phyloP scores from a whole-genome alignment of 2,329 filamentous ascomycete genomes.

The Pseudogymnoascus sp. region DNA sequence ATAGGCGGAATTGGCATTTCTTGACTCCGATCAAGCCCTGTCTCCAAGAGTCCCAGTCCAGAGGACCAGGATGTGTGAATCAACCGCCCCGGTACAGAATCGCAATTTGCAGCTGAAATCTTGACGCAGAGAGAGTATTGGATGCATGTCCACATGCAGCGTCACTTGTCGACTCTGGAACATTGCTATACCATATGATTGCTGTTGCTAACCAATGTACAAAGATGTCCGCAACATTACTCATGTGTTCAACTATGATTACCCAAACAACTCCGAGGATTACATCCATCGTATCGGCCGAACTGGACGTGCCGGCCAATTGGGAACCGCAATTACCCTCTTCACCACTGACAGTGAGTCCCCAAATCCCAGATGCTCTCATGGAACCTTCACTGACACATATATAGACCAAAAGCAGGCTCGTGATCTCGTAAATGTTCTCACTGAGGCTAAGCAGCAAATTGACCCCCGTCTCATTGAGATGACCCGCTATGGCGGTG shows the following conservation, averaged over 20 bases:
- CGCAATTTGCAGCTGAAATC: slow-evolving; percentile 32
- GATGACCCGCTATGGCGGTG: slow-evolving; percentile 89
- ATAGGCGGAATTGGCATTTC: slow-evolving; percentile 70
- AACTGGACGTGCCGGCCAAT: slow-evolving; percentile 89
- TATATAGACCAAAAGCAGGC: slow-evolving; percentile 77
- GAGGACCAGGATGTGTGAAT: slow-evolving; percentile 52
- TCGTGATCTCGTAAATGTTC: slow-evolving; percentile 87
- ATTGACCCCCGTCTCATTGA: slow-evolving; percentile 92
- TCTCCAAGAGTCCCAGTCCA: slow-evolving; percentile 57
- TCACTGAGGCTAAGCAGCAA: slow-evolving; percentile 95
- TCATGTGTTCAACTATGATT: slow-evolving; percentile 99
- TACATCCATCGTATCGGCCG: slow-evolving; percentile 96
- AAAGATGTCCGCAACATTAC: slow-evolving; percentile 99
- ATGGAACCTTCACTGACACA: slow-evolving; percentile 20
- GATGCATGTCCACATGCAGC: slow-evolving; percentile 29
- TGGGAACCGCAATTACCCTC: slow-evolving; percentile 93
- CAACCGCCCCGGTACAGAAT: slow-evolving; percentile 40
- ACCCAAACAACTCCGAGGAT: slow-evolving; percentile 98
- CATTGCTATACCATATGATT: slow-evolving; percentile 50
- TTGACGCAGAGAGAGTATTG: slow-evolving; percentile 33
- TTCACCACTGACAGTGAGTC: slow-evolving; percentile 98
- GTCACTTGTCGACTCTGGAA: slow-evolving; percentile 43
- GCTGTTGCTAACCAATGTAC: slow-evolving; percentile 71
- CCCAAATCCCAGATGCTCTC: background rate
- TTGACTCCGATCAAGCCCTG: slow-evolving; percentile 70